These are phyloP conservation scores for Clitopilus hobsonii DNA, from an alignment of 768 basidiomycete species.

Conservation along the genomic window DNA sequence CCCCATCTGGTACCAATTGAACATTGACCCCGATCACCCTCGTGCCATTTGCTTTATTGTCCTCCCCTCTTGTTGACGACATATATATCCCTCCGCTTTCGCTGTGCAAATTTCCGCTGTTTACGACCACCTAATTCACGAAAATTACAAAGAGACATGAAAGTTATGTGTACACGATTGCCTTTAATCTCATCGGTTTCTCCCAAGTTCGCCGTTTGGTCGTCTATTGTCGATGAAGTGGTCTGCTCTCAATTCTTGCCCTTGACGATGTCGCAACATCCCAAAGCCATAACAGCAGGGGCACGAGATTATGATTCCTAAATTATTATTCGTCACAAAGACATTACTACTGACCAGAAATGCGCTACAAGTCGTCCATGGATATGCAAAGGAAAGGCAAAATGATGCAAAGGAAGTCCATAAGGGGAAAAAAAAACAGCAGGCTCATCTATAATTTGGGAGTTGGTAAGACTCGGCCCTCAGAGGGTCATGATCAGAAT, in stretches of 20 bases:
- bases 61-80: neutral
- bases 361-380: neutral
- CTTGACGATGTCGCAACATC: no score
- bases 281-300: no score
- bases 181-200: neutral
- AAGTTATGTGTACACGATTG: slow-evolving; percentile 1
- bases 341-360: neutral
- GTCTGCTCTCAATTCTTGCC: no score
- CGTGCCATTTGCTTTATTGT: neutral
- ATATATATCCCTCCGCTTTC: neutral
- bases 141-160: neutral
- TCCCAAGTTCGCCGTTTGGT: neutral
- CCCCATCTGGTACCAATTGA: neutral
- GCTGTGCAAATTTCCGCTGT: neutral
- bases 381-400: neutral
- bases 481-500: slow-evolving; percentile 8
- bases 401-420: neutral
- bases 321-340: no score
- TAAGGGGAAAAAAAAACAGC: neutral
- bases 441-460: slow-evolving; percentile 9
- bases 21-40: neutral
- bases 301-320: no score
- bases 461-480: slow-evolving; percentile 9
- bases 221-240: no score
- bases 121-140: slow-evolving; percentile 1